A percentile compares a stretch with the other conserved stretches of the same genome.
These are phyloP conservation scores for Lotmaria passim DNA, from an alignment of 208 protist genomes.

Conservation along the genomic window DNA sequence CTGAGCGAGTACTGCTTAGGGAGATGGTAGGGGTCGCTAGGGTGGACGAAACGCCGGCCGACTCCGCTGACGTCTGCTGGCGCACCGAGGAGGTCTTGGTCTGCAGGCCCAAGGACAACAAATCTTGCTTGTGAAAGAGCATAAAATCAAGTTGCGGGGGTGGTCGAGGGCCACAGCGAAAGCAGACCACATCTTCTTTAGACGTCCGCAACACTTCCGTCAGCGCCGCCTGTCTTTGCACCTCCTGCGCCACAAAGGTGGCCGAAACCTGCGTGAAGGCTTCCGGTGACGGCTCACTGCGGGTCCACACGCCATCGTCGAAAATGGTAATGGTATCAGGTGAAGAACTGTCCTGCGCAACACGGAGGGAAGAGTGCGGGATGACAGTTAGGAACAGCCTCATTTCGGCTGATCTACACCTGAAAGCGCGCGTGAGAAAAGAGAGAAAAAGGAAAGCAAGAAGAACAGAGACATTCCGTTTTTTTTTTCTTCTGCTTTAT, in stretches of 20 bases:
- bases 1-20: not conserved
- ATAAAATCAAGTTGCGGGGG: constrained; percentile 1
- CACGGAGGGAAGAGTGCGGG: not conserved
- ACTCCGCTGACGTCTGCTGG: not conserved
- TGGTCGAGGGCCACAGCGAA: constrained; percentile 32
- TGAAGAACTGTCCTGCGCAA: not conserved
- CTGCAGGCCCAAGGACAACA: no score
- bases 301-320: constrained; percentile 28
- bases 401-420: constrained; percentile 10
- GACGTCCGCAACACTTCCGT: not conserved
- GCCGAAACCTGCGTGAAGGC: constrained; percentile 6
- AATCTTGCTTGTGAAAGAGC: constrained; percentile 17
- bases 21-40: not conserved
- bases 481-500: no score
- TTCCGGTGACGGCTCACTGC: constrained; percentile 11
- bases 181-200: constrained; percentile 2
- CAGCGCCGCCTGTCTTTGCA: constrained; percentile 16
- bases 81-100: not conserved
- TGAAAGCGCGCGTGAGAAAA: not conserved
- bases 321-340: constrained; percentile 15
- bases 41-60: not conserved
- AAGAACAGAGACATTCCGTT: not conserved
- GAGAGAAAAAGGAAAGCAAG: not conserved
- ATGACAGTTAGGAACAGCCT: constrained; percentile 13
- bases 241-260: constrained; percentile 19